These are phyloP conservation scores for Vitis labrusca DNA, from an alignment of 164 flowering plant genomes.

Conservation along the genomic window DNA sequence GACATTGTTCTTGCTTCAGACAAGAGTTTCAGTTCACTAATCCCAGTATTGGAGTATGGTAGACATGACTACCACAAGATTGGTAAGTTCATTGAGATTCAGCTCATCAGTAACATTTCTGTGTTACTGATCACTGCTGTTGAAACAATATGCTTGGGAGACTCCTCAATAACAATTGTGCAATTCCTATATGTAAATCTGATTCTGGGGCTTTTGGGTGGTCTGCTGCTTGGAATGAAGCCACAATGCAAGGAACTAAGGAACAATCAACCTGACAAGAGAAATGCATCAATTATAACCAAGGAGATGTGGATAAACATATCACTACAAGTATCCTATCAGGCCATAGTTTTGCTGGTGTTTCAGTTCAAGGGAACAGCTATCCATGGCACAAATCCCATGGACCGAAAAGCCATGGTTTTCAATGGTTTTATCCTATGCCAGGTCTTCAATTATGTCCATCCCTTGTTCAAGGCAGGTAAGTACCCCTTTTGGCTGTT, in stretches of 20 bases:
- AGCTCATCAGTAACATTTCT: conserved; percentile 17
- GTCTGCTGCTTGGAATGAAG: conserved; percentile 17
- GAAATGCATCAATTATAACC: conserved; percentile 10
- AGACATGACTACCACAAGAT: conserved; percentile 19
- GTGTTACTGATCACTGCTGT: conserved; percentile 15
- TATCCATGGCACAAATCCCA: neutral
- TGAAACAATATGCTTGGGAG: conserved; percentile 7
- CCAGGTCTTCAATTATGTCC: conserved; percentile 20
- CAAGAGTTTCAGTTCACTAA: conserved; percentile 1
- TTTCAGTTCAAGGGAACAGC: conserved; percentile 6
- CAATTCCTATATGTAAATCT: conserved; percentile 23
- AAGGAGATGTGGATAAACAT: conserved; percentile 20
- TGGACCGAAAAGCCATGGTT: conserved; percentile 9
- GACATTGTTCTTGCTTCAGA: conserved; percentile 6
- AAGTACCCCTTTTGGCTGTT: conserved; percentile 13
- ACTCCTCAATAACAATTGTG: conserved; percentile 20
- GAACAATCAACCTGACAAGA: neutral
- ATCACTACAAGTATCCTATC: conserved; percentile 16
- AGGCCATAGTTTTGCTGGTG: conserved; percentile 5
- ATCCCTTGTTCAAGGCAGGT: conserved; percentile 4
- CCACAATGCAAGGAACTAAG: neutral
- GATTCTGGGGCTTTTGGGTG: conserved; percentile 17
- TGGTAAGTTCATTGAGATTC: conserved; percentile 25
- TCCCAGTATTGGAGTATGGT: neutral
- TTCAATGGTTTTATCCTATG: conserved; percentile 19